Evolutionary conservation across 2,329 filamentous ascomycete species (phyloP).

Genomic region (Microdochium nivale): DNA sequence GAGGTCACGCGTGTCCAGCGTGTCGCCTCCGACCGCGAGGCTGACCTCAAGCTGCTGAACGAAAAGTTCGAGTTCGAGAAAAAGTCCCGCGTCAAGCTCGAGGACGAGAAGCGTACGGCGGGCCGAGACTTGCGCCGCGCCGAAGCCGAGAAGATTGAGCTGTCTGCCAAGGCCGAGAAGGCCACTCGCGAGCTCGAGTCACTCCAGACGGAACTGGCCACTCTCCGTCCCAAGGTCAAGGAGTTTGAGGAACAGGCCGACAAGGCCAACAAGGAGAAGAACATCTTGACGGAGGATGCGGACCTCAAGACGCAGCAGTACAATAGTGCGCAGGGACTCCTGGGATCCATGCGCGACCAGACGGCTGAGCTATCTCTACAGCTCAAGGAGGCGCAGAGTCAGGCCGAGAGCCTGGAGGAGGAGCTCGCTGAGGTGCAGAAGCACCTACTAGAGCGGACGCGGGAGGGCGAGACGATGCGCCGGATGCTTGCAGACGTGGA

Average conservation of each 20-base stretch:
- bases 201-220: constrained; percentile 64
- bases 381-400: constrained; percentile 78
- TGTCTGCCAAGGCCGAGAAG: constrained; percentile 65
- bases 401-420: constrained; percentile 82
- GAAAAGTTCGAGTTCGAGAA: constrained; percentile 73
- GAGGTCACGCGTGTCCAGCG: constrained; percentile 66
- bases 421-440: constrained; percentile 84
- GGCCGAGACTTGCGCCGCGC: constrained; percentile 70
- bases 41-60: constrained; percentile 67
- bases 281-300: constrained; percentile 65
- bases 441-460: constrained; percentile 75
- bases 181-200: constrained; percentile 60
- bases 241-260: constrained; percentile 67
- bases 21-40: constrained; percentile 63
- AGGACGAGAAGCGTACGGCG: constrained; percentile 68
- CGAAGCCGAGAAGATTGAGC: constrained; percentile 72
- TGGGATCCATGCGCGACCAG: constrained; percentile 91
- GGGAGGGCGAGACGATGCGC: constrained; percentile 93
- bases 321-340: constrained; percentile 71
- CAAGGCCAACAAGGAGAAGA: constrained; percentile 60
- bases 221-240: constrained; percentile 50
- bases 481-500: constrained; percentile 81
- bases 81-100: constrained; percentile 60
- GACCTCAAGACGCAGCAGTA: constrained; percentile 82
- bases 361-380: constrained; percentile 80